Conservation (phyloP, 2,329 filamentous ascomycete species). For the Ascochyta pisi region DNA sequence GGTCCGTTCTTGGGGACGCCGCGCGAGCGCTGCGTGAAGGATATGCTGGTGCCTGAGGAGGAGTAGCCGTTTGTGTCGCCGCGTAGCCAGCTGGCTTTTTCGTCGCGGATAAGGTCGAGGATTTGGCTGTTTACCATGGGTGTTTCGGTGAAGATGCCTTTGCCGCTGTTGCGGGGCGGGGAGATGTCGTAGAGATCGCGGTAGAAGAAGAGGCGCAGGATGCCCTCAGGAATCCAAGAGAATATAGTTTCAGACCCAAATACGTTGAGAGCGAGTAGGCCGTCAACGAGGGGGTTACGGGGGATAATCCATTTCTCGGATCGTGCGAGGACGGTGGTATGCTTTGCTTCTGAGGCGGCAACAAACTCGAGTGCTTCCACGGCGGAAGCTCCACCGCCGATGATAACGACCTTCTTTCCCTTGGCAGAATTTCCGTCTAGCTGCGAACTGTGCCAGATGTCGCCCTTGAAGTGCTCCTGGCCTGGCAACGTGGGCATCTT, state of each 20-base stretch:
- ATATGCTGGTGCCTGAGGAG: conserved; percentile 68
- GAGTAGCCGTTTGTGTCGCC: conserved; percentile 76
- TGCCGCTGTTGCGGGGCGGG: conserved; percentile 60
- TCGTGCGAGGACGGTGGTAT: conserved; percentile 75
- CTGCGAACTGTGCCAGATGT: conserved; percentile 76
- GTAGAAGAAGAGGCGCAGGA: conserved; percentile 82
- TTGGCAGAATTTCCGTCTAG: conserved; percentile 75
- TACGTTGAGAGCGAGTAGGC: conserved; percentile 77
- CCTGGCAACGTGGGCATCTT: conserved; percentile 75
- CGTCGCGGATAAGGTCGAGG: conserved; percentile 74
- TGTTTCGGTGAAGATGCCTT: conserved; percentile 81
- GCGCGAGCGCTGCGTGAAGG: conserved; percentile 73
- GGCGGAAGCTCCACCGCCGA: conserved; percentile 81
- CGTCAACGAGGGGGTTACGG: conserved; percentile 76
- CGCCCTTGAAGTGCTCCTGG: conserved; percentile 74
- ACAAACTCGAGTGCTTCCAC: conserved; percentile 86
- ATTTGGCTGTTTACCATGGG: conserved; percentile 88
- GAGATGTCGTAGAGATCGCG: conserved; percentile 78
- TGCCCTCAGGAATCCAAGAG: conserved; percentile 77
- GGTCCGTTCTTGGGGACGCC: conserved; percentile 80
- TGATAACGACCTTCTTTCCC: conserved; percentile 76
- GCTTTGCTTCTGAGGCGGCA: conserved; percentile 67
- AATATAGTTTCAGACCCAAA: conserved; percentile 78
- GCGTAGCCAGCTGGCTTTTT: conserved; percentile 78
- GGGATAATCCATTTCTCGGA: conserved; percentile 90